A percentile compares a stretch with the other conserved stretches of the same genome.
Conservation (phyloP, 768 basidiomycete species). For the Suillus subluteus region DNA sequence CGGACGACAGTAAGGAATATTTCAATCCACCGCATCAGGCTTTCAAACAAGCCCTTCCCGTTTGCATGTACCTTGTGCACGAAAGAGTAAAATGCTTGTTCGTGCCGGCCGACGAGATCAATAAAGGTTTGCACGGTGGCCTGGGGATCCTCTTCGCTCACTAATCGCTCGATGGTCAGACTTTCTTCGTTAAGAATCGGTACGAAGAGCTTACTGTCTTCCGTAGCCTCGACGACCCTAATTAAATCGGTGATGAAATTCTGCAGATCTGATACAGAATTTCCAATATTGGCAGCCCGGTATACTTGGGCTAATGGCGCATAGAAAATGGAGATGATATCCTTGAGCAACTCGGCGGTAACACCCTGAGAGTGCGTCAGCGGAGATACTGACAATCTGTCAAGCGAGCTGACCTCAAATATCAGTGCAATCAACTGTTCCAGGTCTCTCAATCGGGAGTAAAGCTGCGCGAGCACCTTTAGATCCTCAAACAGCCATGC, state of each 20-base stretch:
- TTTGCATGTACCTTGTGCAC: constrained; percentile 99
- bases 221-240: constrained; percentile 87
- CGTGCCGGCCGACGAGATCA: constrained; percentile 90
- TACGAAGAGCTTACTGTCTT: constrained; percentile 68
- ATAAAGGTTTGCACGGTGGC: constrained; percentile 92
- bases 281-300: constrained; percentile 94
- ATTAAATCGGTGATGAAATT: constrained; percentile 95
- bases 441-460: constrained; percentile 80
- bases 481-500: constrained; percentile 97
- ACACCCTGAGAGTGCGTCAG: constrained; percentile 62
- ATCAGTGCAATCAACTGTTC: constrained; percentile 92
- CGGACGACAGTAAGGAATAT: constrained; percentile 89
- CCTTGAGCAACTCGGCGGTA: constrained; percentile 93
- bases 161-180: constrained; percentile 41
- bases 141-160: constrained; percentile 81
- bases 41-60: constrained; percentile 91
- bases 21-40: constrained; percentile 96
- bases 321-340: constrained; percentile 99
- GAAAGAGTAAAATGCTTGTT: constrained; percentile 94
- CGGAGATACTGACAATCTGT: background rate
- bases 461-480: constrained; percentile 75
- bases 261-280: constrained; percentile 90
- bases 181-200: background rate
- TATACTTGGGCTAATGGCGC: constrained; percentile 96
- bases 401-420: constrained; percentile 74